phyloP scores from a whole-genome alignment of 2,329 filamentous ascomycete species.

The Herpomyces periplanetae region DNA sequence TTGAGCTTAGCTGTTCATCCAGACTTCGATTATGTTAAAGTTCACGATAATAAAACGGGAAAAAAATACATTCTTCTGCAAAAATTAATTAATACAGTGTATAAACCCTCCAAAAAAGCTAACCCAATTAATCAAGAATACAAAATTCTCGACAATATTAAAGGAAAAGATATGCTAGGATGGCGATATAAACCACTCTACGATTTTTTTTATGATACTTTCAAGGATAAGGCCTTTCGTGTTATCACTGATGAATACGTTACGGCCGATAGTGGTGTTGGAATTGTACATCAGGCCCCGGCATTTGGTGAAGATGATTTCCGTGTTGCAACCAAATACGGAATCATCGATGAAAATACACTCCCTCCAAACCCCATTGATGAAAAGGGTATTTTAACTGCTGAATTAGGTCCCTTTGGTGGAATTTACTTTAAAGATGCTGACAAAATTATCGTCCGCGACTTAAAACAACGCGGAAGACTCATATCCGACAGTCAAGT shows the following conservation, averaged over 20 bases:
- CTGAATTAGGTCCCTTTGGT: constrained; percentile 34
- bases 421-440: constrained; percentile 69
- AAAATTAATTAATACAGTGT: constrained; percentile 35
- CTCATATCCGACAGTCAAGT: constrained; percentile 54
- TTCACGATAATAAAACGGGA: constrained; percentile 37
- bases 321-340: constrained; percentile 30
- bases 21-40: constrained; percentile 54
- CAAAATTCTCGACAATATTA: constrained; percentile 36
- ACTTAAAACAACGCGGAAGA: constrained; percentile 34
- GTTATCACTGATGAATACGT: constrained; percentile 57
- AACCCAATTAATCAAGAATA: too few species aligned
- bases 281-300: constrained; percentile 70
- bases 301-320: constrained; percentile 93
- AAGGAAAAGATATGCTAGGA: constrained; percentile 45
- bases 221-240: constrained; percentile 44
- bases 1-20: constrained; percentile 36
- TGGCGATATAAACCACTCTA: constrained; percentile 72
- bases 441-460: constrained; percentile 68
- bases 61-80: constrained; percentile 60
- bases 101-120: constrained; percentile 82
- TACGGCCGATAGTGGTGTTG: constrained; percentile 55
- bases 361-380: constrained; percentile 72
- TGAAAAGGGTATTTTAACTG: constrained; percentile 37
- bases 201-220: constrained; percentile 56
- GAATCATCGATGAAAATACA: constrained; percentile 33